Conservation (phyloP, 345 rosid genomes). For the Salix arbutifolia region DNA sequence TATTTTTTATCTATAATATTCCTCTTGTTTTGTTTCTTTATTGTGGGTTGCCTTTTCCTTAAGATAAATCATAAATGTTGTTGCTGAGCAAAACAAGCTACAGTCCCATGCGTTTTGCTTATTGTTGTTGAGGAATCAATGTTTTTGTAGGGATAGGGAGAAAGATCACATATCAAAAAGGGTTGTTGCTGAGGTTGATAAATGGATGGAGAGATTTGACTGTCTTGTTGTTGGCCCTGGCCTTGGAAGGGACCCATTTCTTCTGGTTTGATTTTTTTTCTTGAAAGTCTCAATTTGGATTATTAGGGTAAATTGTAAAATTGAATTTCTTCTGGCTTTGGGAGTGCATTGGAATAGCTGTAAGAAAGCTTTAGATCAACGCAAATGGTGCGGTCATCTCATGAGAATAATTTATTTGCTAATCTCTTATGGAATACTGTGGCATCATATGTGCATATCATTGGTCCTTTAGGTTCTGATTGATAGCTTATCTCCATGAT, state of each 20-base stretch:
- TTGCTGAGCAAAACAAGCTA: not conserved
- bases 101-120: not conserved
- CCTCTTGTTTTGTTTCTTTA: not conserved
- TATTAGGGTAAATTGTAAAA: not conserved
- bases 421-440: not conserved
- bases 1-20: conserved; percentile 14
- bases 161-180: conserved; percentile 34
- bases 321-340: too few species aligned
- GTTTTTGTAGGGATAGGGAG: conserved; percentile 52
- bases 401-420: not conserved
- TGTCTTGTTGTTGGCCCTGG: conserved; percentile 96
- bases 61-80: not conserved
- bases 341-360: too few species aligned
- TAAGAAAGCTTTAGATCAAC: not conserved
- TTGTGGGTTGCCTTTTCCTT: not conserved
- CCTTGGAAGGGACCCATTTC: conserved; percentile 91
- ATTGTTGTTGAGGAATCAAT: conserved; percentile 10
- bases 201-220: conserved; percentile 97
- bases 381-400: not conserved
- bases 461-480: not conserved
- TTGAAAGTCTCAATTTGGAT: not conserved
- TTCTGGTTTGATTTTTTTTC: conserved; percentile 47
- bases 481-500: not conserved
- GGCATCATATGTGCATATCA: not conserved
- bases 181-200: conserved; percentile 74